Conservation (phyloP, 805 yeast genomes). For the Pachysolen tannophilus region DNA sequence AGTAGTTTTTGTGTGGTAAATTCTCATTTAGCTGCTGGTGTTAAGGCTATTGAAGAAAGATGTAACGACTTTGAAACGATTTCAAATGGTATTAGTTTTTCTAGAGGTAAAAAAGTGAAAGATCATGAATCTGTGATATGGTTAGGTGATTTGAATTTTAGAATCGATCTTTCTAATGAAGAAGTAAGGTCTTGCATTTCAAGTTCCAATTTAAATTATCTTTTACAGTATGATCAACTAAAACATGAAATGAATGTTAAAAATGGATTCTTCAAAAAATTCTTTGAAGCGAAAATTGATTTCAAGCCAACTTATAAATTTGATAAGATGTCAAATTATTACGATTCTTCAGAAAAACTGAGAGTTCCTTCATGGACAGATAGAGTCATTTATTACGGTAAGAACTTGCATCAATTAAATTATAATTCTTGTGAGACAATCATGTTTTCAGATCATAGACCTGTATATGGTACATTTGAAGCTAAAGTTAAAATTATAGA, state of each 20-base stretch:
- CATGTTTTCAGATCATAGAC: slow-evolving; percentile 80
- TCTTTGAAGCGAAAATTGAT: slow-evolving; percentile 68
- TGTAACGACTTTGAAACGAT: slow-evolving; percentile 82
- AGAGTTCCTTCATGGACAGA: slow-evolving; percentile 99
- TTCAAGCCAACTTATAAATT: slow-evolving; percentile 94
- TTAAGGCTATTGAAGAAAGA: slow-evolving; percentile 71
- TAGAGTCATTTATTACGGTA: slow-evolving; percentile 55
- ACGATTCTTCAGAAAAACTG: slow-evolving; percentile 87
- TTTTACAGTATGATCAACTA: slow-evolving; percentile 74
- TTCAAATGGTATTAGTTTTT: slow-evolving; percentile 57
- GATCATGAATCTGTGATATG: slow-evolving; percentile 83
- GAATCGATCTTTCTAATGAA: slow-evolving; percentile 67
- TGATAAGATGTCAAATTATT: slow-evolving; percentile 73
- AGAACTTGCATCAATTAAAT: slow-evolving; percentile 48
- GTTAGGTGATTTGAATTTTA: slow-evolving; percentile 91
- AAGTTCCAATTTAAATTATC: slow-evolving; percentile 25
- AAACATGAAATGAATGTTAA: slow-evolving; percentile 54
- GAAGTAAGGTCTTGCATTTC: slow-evolving; percentile 41
- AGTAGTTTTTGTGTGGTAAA: slow-evolving; percentile 69
- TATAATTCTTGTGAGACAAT: slow-evolving; percentile 60
- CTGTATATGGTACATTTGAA: slow-evolving; percentile 76
- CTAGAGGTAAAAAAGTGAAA: slow-evolving; percentile 46
- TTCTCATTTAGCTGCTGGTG: slow-evolving; percentile 92
- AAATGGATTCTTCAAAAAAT: slow-evolving; percentile 75
- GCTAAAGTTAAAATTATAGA: slow-evolving; percentile 64